phyloP scores from a whole-genome alignment of 805 yeast species.

The Diddensiella transvaalensis region DNA sequence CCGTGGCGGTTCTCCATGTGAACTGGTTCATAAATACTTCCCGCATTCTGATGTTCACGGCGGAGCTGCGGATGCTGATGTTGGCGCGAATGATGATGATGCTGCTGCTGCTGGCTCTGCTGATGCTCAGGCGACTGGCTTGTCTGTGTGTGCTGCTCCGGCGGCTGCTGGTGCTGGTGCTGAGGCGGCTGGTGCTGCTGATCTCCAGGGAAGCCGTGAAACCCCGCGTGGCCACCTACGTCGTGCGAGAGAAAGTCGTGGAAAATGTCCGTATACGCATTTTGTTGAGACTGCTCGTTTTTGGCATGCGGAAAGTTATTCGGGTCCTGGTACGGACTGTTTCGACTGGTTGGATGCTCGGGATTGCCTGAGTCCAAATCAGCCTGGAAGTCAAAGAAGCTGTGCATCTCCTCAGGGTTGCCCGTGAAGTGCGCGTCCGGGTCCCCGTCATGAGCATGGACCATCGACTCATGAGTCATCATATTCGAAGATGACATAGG shows the following conservation, averaged over 20 bases:
- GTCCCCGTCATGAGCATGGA: neutral
- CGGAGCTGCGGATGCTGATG: neutral
- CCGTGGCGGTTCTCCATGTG: neutral
- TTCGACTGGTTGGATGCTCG: neutral
- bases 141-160: neutral
- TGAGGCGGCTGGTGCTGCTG: constrained; percentile 3
- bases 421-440: too few relatives aligned
- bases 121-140: neutral
- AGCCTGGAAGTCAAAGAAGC: neutral
- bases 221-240: neutral
- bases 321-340: neutral
- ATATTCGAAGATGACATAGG: neutral
- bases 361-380: constrained; percentile 1
- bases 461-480: neutral
- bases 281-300: neutral
- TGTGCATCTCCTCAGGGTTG: constrained; percentile 1
- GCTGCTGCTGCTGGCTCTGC: constrained; percentile 1
- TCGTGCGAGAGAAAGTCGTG: neutral
- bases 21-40: neutral
- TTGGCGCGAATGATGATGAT: neutral
- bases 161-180: constrained; percentile 3
- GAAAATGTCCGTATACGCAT: neutral
- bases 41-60: too few relatives aligned
- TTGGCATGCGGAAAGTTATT: neutral
- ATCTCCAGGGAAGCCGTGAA: neutral